These are phyloP conservation scores for Paxillus involutus DNA, from an alignment of 768 basidiomycete species.

Conservation along the genomic window DNA sequence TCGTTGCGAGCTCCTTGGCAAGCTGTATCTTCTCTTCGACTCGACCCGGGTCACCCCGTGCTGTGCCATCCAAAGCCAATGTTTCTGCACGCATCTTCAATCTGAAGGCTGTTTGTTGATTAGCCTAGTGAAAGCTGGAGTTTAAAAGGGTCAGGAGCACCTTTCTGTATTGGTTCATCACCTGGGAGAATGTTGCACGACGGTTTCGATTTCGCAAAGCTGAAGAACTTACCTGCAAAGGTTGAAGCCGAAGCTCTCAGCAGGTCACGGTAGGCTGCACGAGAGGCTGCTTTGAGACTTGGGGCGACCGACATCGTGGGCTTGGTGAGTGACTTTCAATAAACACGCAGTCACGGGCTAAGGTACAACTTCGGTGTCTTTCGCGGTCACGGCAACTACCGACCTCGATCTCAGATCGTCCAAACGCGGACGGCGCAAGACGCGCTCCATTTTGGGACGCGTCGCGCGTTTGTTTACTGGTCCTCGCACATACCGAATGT, in stretches of 20 bases:
- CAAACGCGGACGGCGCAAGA: constrained; percentile 36
- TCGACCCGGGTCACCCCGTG: constrained; percentile 43
- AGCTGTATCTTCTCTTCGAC: constrained; percentile 58
- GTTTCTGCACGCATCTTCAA: constrained; percentile 61
- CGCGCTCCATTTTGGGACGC: constrained; percentile 40
- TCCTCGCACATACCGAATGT: constrained; percentile 31
- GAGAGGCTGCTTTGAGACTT: constrained; percentile 59
- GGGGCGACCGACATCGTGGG: constrained; percentile 53
- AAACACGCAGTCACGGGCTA: neutral
- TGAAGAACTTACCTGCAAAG: constrained; percentile 51
- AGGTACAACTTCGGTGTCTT: neutral
- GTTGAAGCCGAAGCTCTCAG: constrained; percentile 66
- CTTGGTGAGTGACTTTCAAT: neutral
- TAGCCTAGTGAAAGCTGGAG: neutral
- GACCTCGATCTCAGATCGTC: constrained; percentile 34
- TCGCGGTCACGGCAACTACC: constrained; percentile 14
- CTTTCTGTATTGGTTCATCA: constrained; percentile 55
- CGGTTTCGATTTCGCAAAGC: neutral
- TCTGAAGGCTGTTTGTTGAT: constrained; percentile 58
- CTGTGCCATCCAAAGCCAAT: constrained; percentile 38
- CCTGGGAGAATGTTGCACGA: constrained; percentile 36
- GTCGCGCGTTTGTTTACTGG: constrained; percentile 24
- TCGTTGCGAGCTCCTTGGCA: constrained; percentile 68
- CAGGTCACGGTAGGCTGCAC: constrained; percentile 73
- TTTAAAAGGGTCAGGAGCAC: constrained; percentile 19